Evolutionary conservation across 306 rosid species (phyloP).

Genomic region (Trichosanthes cucumerina): DNA sequence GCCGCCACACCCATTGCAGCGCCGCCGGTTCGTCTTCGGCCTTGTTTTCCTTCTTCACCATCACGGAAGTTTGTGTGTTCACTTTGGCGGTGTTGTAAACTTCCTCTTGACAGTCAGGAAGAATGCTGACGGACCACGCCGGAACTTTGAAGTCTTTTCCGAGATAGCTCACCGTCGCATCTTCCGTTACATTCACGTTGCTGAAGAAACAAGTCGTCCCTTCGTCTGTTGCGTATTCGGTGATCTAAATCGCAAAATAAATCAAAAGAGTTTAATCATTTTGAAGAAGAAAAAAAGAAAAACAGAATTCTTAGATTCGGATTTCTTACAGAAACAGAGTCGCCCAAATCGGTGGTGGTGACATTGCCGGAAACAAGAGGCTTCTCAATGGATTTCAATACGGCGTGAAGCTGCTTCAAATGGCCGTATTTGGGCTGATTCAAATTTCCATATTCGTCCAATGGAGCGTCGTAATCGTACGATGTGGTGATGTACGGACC

Average conservation of each 20-base stretch:
- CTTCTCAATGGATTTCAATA: slow-evolving; percentile 35
- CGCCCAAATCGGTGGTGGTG: slow-evolving; percentile 20
- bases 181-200: slow-evolving; percentile 25
- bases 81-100: slow-evolving; percentile 52
- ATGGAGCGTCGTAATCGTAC: slow-evolving; percentile 55
- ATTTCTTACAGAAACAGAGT: slow-evolving; percentile 29
- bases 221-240: slow-evolving; percentile 15
- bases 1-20: slow-evolving; percentile 43
- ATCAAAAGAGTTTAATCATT: too few species aligned
- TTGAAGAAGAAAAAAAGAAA: not conserved
- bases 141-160: slow-evolving; percentile 26
- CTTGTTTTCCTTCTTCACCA: slow-evolving; percentile 20
- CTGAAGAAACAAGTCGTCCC: slow-evolving; percentile 20
- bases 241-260: slow-evolving; percentile 19
- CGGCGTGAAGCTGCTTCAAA: slow-evolving; percentile 38
- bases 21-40: slow-evolving; percentile 31
- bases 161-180: slow-evolving; percentile 29
- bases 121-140: slow-evolving; percentile 60
- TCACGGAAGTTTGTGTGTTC: slow-evolving; percentile 42
- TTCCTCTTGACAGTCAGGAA: slow-evolving; percentile 35
- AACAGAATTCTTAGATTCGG: not conserved
- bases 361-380: slow-evolving; percentile 27
- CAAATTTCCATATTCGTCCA: slow-evolving; percentile 45
- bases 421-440: slow-evolving; percentile 52
- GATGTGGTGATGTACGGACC: slow-evolving; percentile 49